A percentile compares a stretch with the other conserved stretches of the same genome.
These are phyloP conservation scores for Suhomyces bolitotheri DNA, from an alignment of 1,139 yeast genomes.

Conservation along the genomic window DNA sequence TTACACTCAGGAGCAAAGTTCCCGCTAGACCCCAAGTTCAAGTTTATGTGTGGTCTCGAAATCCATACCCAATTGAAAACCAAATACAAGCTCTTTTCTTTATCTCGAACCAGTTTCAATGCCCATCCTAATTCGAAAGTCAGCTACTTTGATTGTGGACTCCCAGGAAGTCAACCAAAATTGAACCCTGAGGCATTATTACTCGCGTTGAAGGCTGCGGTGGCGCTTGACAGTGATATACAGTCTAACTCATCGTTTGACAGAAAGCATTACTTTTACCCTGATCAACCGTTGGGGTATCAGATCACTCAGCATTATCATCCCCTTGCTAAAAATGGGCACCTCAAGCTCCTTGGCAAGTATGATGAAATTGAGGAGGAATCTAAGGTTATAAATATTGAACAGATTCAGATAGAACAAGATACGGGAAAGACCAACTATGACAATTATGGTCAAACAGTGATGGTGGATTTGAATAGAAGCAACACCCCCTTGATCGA, in stretches of 20 bases:
- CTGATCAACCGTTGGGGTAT: constrained; percentile 95
- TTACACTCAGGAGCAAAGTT: constrained; percentile 7
- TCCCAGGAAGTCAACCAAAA: constrained; percentile 92
- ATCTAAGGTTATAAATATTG: constrained; percentile 51
- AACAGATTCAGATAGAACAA: constrained; percentile 86
- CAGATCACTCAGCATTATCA: constrained; percentile 89
- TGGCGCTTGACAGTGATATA: constrained; percentile 65
- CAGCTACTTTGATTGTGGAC: constrained; percentile 78
- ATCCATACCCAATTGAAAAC: constrained; percentile 89
- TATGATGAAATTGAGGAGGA: constrained; percentile 54
- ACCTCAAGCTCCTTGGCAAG: constrained; percentile 44
- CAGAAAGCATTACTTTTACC: constrained; percentile 92
- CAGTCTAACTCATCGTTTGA: constrained; percentile 69
- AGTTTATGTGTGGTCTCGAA: constrained; percentile 84
- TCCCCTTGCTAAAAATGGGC: constrained; percentile 77
- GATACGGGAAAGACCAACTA: constrained; percentile 88
- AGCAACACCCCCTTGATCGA: constrained; percentile 87
- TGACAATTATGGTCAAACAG: constrained; percentile 38
- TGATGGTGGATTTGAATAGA: constrained; percentile 76
- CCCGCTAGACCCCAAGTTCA: constrained; percentile 22
- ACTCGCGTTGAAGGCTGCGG: constrained; percentile 71
- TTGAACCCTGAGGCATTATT: constrained; percentile 75
- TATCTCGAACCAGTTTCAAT: constrained; percentile 50
- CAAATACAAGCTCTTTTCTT: constrained; percentile 70
- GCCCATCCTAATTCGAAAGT: constrained; percentile 67